A percentile compares a stretch with the other conserved stretches of the same genome.
Conservation (phyloP, 2,329 filamentous ascomycete genomes). For the Cercospora nicotianae region DNA sequence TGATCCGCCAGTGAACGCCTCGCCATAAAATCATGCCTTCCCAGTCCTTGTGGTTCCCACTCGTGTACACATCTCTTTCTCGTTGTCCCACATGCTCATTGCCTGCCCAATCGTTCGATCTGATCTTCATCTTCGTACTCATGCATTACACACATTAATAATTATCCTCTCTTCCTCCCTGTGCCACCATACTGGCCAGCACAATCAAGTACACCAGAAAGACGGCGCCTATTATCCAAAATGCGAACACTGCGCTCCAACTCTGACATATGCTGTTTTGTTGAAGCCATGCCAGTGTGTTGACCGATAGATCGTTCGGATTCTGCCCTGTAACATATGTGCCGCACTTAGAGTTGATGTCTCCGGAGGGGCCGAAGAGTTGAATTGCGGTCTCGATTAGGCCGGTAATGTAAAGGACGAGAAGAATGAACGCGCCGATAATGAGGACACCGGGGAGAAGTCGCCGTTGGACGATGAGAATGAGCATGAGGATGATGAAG, state of each 20-base stretch:
- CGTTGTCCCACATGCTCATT: not conserved
- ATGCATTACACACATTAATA: conserved; percentile 1
- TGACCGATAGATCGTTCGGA: conserved; percentile 50
- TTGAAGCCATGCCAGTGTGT: conserved; percentile 63
- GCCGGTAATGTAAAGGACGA: conserved; percentile 62
- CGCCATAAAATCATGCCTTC: conserved; percentile 3
- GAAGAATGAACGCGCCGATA: conserved; percentile 60
- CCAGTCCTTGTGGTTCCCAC: not conserved
- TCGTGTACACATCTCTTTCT: conserved; percentile 4
- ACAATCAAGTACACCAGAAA: conserved; percentile 68
- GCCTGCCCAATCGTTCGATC: not conserved
- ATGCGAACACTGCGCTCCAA: conserved; percentile 64
- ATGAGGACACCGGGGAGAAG: conserved; percentile 61
- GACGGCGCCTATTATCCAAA: conserved; percentile 63
- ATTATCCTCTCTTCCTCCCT: conserved; percentile 33
- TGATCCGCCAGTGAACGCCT: conserved; percentile 7
- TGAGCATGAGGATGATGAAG: conserved; percentile 60
- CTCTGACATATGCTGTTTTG: conserved; percentile 64
- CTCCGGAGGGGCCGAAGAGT: conserved; percentile 57
- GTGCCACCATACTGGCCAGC: conserved; percentile 47
- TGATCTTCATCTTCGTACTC: not conserved
- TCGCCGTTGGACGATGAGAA: conserved; percentile 56
- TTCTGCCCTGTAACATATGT: conserved; percentile 55
- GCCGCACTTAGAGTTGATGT: conserved; percentile 61
- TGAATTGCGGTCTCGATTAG: conserved; percentile 64